Evolutionary conservation across 129 eudicot species (phyloP), one percentile per base, ranked within the genome.

Genomic region (Calendula officinalis): DNA sequence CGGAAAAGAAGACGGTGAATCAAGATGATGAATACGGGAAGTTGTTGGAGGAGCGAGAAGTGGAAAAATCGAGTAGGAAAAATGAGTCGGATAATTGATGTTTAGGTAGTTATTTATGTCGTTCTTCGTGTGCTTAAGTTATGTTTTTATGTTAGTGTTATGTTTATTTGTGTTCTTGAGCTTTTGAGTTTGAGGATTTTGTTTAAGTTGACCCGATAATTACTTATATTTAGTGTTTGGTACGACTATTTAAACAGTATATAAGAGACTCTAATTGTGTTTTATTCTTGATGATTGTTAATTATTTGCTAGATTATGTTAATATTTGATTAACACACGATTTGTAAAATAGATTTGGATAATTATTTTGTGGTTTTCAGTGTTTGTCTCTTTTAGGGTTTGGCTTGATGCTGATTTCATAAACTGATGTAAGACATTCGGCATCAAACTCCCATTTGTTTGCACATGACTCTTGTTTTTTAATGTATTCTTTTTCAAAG

Each of bases 11-110:
- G 64, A 58, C 59, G 5, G 35, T 35, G 1, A 70, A 52, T 34
- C 39, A 53, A 13, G 84, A 80, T 67, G 84, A 74, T n/a, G 80
- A 80, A 15, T 39, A 64, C 0, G 77, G 75, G 47, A 75, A 56
- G 43, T 43, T 78, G 63, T 47, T 78, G 71, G 83, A 78, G 57
- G 74, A 70, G 14, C 52, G 80, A 22, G 62, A 69, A 47, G 60
- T 53, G 8, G 73, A 56, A 43, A 64, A 62, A 22, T 56, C 56
- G 1, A n/a, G 22, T 12, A 40, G 66, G 12, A 70, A 63, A 58
- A 30, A 6, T 1, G 76, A 71, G 37, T 52, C 70, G 15, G 62
- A 62, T 35, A 45, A 62, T 43, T 72, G 77, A 72, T 56, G 34
- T 45, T 66, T 56, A 56, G 65, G 73, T 43, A 35, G 11, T 68